These are phyloP conservation scores for Pelargonium citronellum DNA, from an alignment of 441 rosid species.

Conservation along the genomic window DNA sequence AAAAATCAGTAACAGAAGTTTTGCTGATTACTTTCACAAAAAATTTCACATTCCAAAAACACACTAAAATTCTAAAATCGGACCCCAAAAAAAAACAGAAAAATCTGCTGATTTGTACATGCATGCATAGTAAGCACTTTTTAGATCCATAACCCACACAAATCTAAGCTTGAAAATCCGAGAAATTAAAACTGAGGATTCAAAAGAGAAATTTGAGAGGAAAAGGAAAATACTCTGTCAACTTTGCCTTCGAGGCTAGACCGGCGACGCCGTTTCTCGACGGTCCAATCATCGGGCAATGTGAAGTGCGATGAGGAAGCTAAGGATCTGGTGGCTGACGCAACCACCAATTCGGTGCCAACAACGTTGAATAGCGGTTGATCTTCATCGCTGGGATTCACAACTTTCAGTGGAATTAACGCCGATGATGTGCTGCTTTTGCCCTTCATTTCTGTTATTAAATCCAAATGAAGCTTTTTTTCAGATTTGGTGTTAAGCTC, in stretches of 20 bases:
- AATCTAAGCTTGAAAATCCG: neutral
- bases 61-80: neutral
- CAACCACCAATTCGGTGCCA: neutral
- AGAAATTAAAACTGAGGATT: neutral
- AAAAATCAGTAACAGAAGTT: too few relatives aligned
- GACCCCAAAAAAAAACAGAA: neutral
- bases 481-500: neutral
- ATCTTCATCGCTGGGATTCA: neutral
- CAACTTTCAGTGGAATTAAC: neutral
- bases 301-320: slow-evolving; percentile 17
- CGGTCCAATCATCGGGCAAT: slow-evolving; percentile 35
- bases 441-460: neutral
- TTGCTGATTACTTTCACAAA: too few relatives aligned
- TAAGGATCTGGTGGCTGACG: neutral
- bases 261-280: slow-evolving; percentile 32
- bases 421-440: neutral
- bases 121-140: neutral
- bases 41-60: neutral
- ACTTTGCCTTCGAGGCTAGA: slow-evolving; percentile 18
- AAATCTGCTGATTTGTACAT: neutral
- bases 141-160: neutral
- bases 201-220: neutral
- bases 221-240: slow-evolving; percentile 27
- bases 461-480: too few relatives aligned
- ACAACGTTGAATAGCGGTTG: neutral